A percentile compares a stretch with the other conserved stretches of the same genome.
Conservation (phyloP, 495 filamentous ascomycete genomes). For the Viridothelium virens region DNA sequence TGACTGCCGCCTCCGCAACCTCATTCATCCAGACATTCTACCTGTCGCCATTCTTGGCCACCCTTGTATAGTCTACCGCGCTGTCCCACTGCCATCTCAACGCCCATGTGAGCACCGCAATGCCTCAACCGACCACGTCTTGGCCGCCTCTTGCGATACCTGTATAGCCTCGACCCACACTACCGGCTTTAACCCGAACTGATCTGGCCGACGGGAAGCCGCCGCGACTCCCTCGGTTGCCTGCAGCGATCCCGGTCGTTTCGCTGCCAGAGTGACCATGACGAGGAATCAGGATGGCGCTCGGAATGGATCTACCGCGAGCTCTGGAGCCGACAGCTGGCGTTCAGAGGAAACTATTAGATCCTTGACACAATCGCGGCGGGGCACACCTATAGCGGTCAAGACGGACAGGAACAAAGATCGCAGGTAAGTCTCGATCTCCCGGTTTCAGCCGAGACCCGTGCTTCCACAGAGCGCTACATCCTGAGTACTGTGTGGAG, state of each 20-base stretch:
- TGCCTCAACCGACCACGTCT: conserved; percentile 7
- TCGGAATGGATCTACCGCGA: conserved; percentile 56
- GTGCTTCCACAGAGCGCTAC: not conserved
- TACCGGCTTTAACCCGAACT: not conserved
- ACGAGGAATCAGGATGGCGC: conserved; percentile 48
- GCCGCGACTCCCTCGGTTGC: not conserved
- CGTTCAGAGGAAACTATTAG: conserved; percentile 53
- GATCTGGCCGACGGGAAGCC: conserved; percentile 10
- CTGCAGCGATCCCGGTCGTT: not conserved
- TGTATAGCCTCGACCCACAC: not conserved
- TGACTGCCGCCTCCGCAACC: not conserved
- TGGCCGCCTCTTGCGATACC: not conserved
- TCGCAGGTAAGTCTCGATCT: conserved; percentile 28
- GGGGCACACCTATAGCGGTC: conserved; percentile 48
- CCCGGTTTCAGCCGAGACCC: conserved; percentile 7
- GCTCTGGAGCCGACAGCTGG: conserved; percentile 52
- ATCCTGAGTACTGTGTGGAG: not conserved
- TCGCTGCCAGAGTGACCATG: conserved; percentile 40
- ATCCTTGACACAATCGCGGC: conserved; percentile 44
- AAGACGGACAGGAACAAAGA: conserved; percentile 42
- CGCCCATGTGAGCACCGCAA: not conserved
- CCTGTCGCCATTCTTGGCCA: not conserved
- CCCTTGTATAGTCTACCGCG: not conserved
- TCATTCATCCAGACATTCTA: not conserved
- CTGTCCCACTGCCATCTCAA: not conserved